Evolutionary conservation across 2,329 filamentous ascomycete genomes (phyloP), one percentile per base, ranked within the genome.

Genomic region (Cladosporium sp.): DNA sequence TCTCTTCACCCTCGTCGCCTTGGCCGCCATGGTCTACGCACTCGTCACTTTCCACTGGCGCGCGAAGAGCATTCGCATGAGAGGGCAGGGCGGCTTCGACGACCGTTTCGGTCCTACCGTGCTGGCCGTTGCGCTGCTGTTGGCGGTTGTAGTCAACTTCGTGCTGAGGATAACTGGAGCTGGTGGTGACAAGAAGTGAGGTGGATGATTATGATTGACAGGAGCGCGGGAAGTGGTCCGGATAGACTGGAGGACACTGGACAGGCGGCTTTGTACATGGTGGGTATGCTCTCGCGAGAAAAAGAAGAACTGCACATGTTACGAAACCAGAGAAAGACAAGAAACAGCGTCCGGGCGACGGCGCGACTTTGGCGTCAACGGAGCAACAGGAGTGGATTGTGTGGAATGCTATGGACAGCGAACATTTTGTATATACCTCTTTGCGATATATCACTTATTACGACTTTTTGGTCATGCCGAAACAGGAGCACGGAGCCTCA

Each of bases 31-130:
- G 90, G 75, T 95, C 40, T 98, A 98, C 70, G 93, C 93, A 5
- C 77, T 98, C 9, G 80, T 89, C 56, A 97, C 92, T 32, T 98
- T 96, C 74, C 93, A 98, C 70, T 98, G 93, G 93, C 80, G 93
- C 58, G 93, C 93, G 22, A 90, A 88, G 72, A 95, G 87, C 60
- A 98, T 98, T 67, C 77, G 93, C 54, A 82, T 88, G 72, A 81
- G 92, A 59, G 93, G 93, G 8, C 91, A 96, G 77, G 89, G 89
- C 51, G 93, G 93, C 18, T 97, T 98, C 68, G 93, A 98, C 69
- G 93, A 98, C 76, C 83, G 91, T 40, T 91, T 95, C 65, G 93
- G 93, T 7, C 93, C 93, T 4, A 96, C 91, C 0, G 82, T 97
- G 48, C 72, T 98, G 70, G 89, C 92, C 45, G 80, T 96, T 63